Evolutionary conservation across 2,329 filamentous ascomycete genomes (phyloP), one percentile per base, ranked within the genome.

Genomic region (Rhexocercosporidium sp.): DNA sequence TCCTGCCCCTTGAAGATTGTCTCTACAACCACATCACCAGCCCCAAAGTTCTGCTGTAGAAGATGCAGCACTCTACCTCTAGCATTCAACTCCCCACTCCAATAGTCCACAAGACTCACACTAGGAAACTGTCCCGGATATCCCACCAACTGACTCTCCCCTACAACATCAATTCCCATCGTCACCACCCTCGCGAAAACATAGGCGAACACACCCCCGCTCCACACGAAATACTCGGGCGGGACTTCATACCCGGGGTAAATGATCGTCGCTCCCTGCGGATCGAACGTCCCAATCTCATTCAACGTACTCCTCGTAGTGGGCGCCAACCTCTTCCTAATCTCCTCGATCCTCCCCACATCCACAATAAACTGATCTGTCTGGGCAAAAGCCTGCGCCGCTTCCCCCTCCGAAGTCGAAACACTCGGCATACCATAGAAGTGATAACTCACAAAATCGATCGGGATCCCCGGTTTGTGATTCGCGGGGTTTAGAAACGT

Each of bases 391-490:
- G 29, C 11, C 49, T 64, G 61, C 34, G 61, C 61, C 11, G 61
- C 61, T 20, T 64, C 47, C 7, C 16, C 18, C 7, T 49, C 49
- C 2, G 51, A 54, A 29, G 34, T 56, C 16, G 44, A 20, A 14
- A 54, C 34, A 34, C 41, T 56, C 14, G 61, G 61, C 47, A 47
- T 64, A 2, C 61, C 61, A 29, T 64, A 64, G 11, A 49, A 64
- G 25, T 64, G 61, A 56, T 64, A 64, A 22, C 61, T 64, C 2
- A 64, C 34, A 11, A 64, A 64, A 56, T 64, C 61, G n/a, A 64
- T 54, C 20, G 31, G 31, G 3, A 9, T 56, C 1, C 37, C 61
- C 34, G 49, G 34, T 25, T 54, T 41, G 31, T 64, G 61, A 16
- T 56, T 54, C 34, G 31, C 25, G 9, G 47, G 51, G 34, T 64